A percentile compares a stretch with the other conserved stretches of the same genome.
Evolutionary conservation across 805 yeast species (phyloP).

Genomic region (Hanseniaspora hatyaiensis): DNA sequence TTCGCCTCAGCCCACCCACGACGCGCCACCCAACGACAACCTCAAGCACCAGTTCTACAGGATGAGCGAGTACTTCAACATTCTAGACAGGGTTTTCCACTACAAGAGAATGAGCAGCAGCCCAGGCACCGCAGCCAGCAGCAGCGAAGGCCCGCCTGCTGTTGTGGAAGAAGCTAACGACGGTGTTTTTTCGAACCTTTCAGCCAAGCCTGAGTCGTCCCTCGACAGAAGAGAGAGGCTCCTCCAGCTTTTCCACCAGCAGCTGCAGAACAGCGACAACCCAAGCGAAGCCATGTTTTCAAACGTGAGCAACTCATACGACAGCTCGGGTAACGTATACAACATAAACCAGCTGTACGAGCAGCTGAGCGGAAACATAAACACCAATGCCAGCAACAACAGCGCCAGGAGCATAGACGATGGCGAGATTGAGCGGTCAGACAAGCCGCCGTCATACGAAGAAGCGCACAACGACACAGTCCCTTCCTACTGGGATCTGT

Average conservation of each 20-base stretch:
- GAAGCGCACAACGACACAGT: constrained; percentile 90
- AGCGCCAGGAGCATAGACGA: constrained; percentile 18
- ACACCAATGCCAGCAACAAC: constrained; percentile 15
- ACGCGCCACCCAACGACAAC: not conserved
- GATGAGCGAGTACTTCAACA: constrained; percentile 32
- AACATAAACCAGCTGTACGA: constrained; percentile 12
- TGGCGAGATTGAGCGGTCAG: constrained; percentile 31
- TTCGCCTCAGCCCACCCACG: too few species aligned
- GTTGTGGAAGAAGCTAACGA: constrained; percentile 42
- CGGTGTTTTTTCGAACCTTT: constrained; percentile 85
- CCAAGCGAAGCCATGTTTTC: not conserved
- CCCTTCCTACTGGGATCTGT: constrained; percentile 93
- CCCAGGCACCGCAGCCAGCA: too few species aligned
- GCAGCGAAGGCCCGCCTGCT: too few species aligned
- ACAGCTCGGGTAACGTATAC: not conserved
- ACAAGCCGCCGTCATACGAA: constrained; percentile 75
- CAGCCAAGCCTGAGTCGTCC: constrained; percentile 68
- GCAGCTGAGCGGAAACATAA: not conserved
- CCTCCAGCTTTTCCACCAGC: constrained; percentile 5
- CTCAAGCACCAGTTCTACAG: constrained; percentile 12
- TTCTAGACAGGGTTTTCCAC: constrained; percentile 31
- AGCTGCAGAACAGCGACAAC: not conserved
- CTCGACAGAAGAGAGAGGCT: constrained; percentile 11
- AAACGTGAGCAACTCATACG: not conserved
- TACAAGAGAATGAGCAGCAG: constrained; percentile 21